Evolutionary conservation across 129 eudicot genomes (phyloP).

Genomic region (Pseudognaphalium luteoalbum): DNA sequence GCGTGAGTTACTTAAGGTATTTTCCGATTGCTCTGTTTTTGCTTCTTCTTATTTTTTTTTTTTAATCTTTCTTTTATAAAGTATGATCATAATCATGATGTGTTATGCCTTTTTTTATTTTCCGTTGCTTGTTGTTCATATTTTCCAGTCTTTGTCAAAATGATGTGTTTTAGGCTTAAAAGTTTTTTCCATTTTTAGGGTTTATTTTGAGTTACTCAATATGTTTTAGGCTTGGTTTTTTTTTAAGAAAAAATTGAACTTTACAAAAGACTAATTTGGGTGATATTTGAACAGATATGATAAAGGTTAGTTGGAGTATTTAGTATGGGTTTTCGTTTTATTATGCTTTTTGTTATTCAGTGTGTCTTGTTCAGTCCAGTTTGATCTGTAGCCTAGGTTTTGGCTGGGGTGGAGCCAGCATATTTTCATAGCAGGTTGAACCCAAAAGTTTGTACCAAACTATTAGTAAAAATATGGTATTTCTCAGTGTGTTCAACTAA

Average conservation of each 20-base stretch:
- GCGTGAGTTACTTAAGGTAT: conserved; percentile 46
- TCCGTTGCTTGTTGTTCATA: neutral
- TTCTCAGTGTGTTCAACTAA: neutral
- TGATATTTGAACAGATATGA: too few species aligned
- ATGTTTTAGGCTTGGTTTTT: neutral
- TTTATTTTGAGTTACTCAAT: neutral
- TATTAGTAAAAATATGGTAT: too few species aligned
- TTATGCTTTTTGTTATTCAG: too few species aligned
- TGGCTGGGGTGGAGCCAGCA: neutral
- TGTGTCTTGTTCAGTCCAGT: neutral
- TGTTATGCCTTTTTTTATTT: too few species aligned
- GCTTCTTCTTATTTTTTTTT: neutral
- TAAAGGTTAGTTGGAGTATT: too few species aligned
- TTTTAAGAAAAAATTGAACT: neutral
- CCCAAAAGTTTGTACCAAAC: neutral
- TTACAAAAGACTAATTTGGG: neutral
- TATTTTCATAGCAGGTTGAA: neutral
- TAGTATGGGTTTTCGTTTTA: too few species aligned
- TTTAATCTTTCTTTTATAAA: neutral
- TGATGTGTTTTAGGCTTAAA: neutral
- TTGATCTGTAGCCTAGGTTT: neutral
- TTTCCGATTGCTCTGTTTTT: conserved; percentile 10
- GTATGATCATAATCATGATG: neutral
- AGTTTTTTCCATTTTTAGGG: neutral
- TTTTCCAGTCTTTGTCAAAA: neutral